phyloP scores from a whole-genome alignment of 345 rosid genomes.

The Physaria fendleri region DNA sequence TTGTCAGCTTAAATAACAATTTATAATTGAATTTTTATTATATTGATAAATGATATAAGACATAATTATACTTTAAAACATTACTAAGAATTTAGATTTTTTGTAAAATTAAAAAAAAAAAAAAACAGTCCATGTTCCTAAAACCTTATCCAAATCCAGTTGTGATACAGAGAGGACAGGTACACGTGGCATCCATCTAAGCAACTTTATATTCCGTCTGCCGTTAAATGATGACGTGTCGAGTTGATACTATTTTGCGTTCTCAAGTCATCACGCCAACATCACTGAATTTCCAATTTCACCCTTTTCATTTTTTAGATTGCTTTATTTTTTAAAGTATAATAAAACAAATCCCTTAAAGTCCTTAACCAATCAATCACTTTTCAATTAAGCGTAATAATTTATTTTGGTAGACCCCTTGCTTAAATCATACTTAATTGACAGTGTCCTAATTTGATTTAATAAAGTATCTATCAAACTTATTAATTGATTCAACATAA shows the following conservation, averaged over 20 bases:
- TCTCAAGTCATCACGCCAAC: constrained; percentile 10
- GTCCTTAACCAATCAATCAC: constrained; percentile 1
- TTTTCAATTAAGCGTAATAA: too few species aligned
- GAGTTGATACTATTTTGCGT: background rate
- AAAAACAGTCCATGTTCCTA: background rate
- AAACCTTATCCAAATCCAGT: constrained; percentile 27
- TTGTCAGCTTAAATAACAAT: too few species aligned
- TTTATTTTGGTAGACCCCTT: background rate
- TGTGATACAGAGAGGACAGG: background rate
- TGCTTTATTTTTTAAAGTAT: background rate
- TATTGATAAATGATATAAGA: background rate
- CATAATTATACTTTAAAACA: background rate
- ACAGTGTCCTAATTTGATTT: background rate
- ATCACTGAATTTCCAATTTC: background rate
- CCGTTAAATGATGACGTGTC: constrained; percentile 23
- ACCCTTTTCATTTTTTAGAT: background rate
- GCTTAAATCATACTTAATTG: background rate
- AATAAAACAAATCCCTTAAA: background rate
- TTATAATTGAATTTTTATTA: too few species aligned
- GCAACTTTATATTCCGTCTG: constrained; percentile 1
- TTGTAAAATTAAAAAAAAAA: background rate
- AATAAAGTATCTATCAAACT: too few species aligned
- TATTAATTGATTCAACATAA: background rate
- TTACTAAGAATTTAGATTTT: too few species aligned
- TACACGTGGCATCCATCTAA: constrained; percentile 25